Evolutionary conservation across 176 grass and related monocot genomes (phyloP).

Genomic region (Canna indica): DNA sequence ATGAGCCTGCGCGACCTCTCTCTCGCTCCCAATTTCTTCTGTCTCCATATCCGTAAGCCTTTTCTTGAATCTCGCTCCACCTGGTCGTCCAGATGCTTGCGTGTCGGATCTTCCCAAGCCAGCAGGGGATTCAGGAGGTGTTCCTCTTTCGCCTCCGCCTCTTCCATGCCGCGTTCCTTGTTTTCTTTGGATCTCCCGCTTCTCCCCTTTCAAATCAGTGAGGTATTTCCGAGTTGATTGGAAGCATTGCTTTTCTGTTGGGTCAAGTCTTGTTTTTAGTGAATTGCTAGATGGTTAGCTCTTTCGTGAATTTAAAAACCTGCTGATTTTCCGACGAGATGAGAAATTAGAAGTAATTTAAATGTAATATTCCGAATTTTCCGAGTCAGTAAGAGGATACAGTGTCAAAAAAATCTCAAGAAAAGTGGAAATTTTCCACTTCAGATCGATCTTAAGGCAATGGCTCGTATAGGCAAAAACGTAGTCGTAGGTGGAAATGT

Average conservation of each 20-base stretch:
- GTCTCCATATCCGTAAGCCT: constrained; percentile 13
- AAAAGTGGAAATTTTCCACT: not conserved
- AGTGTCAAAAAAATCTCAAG: too few relatives aligned
- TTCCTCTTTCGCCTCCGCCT: not conserved
- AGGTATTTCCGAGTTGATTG: constrained; percentile 27
- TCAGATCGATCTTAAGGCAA: not conserved
- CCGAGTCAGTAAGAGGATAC: not conserved
- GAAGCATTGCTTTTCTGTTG: not conserved
- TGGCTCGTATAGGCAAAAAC: not conserved
- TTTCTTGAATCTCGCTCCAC: not conserved
- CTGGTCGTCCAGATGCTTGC: constrained; percentile 14
- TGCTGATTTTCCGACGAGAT: too few relatives aligned
- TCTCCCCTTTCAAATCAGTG: constrained; percentile 56
- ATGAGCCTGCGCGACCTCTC: constrained; percentile 1
- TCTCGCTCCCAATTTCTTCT: constrained; percentile 3
- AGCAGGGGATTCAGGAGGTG: not conserved
- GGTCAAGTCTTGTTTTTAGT: too few relatives aligned
- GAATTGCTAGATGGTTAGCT: not conserved
- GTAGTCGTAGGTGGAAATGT: not conserved
- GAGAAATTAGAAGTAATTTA: too few relatives aligned
- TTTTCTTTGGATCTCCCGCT: constrained; percentile 62
- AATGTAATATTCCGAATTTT: too few relatives aligned
- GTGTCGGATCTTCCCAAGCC: not conserved
- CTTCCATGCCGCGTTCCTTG: not conserved
- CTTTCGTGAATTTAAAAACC: too few relatives aligned